Evolutionary conservation across 2,329 filamentous ascomycete species (phyloP), one percentile per base, ranked within the genome.

Genomic region (Penicillium glabrum): DNA sequence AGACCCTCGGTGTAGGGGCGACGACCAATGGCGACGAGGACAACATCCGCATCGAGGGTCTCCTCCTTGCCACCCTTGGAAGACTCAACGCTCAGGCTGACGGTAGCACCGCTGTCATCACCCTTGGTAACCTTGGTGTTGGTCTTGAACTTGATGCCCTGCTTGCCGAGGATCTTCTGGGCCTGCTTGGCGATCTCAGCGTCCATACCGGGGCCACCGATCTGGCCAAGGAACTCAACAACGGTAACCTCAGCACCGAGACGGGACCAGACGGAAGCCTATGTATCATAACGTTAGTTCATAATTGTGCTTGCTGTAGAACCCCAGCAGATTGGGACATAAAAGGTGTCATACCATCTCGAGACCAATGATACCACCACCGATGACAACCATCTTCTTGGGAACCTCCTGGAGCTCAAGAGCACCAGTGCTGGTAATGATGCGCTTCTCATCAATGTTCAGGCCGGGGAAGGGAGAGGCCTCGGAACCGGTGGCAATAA

Each of bases 181-280:
- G 90, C 83, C 70, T 86, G 82, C 83, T 98, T 99, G 72, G 93
- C 86, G 70, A 98, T 90, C 76, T 99, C 95, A 47, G 84, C 78
- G 74, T 99, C 95, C 95, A 99, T 99, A 69, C 95, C 95, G 48
- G 95, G 95, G 57, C 95, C 95, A 78, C 95, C 95, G 66, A 99
- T 98, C 82, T 97, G 93, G 70, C 88, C 86, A 56, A 99, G 83
- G 80, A 95, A 99, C 80, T 99, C 95, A 56, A 99, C 93, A 57
- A 99, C 93, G 60, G 95, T 99, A 59, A 99, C 95, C 79, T 98
- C 91, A 63, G 92, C 79, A 62, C 95, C 95, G 60, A 99, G 83
- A 70, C 95, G 86, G 59, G 92, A 96, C 95, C 95, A 99, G 53
- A 99, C 95, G 52, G 93, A 98, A 63, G 82, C 86, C 84, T 86